Evolutionary conservation across 768 basidiomycete species (phyloP), one percentile per base, ranked within the genome.

Genomic region (Mycena alexandri): DNA sequence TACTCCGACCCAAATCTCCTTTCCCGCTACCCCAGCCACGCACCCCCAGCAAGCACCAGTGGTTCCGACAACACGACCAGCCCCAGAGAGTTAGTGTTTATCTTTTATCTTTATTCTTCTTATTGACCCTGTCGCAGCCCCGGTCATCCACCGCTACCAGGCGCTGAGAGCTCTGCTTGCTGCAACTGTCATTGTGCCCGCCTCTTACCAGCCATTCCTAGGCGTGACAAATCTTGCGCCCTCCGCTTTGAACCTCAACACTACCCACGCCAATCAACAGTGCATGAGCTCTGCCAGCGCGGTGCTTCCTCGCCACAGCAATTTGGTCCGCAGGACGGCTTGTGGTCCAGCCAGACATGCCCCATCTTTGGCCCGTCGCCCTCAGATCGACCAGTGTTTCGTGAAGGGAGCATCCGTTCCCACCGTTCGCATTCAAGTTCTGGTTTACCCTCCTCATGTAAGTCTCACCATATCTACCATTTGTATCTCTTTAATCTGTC

Each of bases 391-490:
- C 2, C 33, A 50, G 2, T 60, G 59, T 36, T 13, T 60, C 17
- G 56, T 58, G 7, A 16, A 5, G 3, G 56, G 42, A 22, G 56
- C 43, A 5, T 42, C 44, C 2, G n/a, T 19, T 14, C 56, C 56
- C 1, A 58, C 43, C 1, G 44, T n/a, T 5, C 25, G 46, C 6
- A 29, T 34, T 2, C 29, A 46, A 1, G 29, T 34, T 7, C 25
- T 58, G 2, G 44, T 46, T 9, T 58, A 58, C 29, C 56, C 56
- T 7, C 56, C 56, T n/a, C 43, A 33, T 6, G 56, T 58, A 16
- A 12, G 56, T 58, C n/a, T 8, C 3, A 5, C 33, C 10, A 36
- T 33, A 10, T 22, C 11, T 29, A 14, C 13, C n/a, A n/a, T n/a
- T n/a, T n/a, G 7, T 3, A n/a, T 33, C 7, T 56, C 12, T 42